Percentiles rank a stretch among this genome's conserved stretches.
phyloP scores from a whole-genome alignment of 768 basidiomycete genomes.

The Suillus alpinus region DNA sequence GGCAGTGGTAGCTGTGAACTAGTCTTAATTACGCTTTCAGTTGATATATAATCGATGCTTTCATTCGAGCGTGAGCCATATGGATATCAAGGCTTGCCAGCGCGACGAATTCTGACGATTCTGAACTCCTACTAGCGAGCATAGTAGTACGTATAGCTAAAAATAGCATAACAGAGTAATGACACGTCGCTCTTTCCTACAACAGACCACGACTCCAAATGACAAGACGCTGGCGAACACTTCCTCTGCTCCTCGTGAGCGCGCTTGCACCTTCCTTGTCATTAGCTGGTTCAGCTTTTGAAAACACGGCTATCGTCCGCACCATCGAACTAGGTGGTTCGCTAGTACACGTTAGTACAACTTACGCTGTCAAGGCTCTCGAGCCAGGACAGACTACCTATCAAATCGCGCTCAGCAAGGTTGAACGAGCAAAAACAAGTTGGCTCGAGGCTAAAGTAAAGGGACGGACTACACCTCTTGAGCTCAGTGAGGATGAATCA shows the following conservation, averaged over 20 bases:
- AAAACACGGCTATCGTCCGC: constrained; percentile 87
- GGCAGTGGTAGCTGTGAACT: constrained; percentile 68
- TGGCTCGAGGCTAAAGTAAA: constrained; percentile 83
- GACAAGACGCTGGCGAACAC: constrained; percentile 43
- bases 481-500: constrained; percentile 45
- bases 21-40: background rate
- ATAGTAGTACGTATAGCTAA: constrained; percentile 1
- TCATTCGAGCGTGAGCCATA: background rate
- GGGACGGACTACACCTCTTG: constrained; percentile 56
- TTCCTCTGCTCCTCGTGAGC: constrained; percentile 42
- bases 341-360: constrained; percentile 84
- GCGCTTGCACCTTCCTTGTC: constrained; percentile 40
- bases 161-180: constrained; percentile 15
- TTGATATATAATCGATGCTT: background rate
- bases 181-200: constrained; percentile 20
- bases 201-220: constrained; percentile 36
- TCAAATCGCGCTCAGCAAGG: constrained; percentile 60
- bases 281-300: constrained; percentile 56
- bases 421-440: constrained; percentile 65
- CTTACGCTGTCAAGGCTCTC: constrained; percentile 78
- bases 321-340: constrained; percentile 89
- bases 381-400: constrained; percentile 60
- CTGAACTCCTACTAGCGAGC: background rate
- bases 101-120: background rate
- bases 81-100: background rate